These are phyloP conservation scores for Candida pini DNA, from an alignment of 805 yeast species.

Conservation along the genomic window DNA sequence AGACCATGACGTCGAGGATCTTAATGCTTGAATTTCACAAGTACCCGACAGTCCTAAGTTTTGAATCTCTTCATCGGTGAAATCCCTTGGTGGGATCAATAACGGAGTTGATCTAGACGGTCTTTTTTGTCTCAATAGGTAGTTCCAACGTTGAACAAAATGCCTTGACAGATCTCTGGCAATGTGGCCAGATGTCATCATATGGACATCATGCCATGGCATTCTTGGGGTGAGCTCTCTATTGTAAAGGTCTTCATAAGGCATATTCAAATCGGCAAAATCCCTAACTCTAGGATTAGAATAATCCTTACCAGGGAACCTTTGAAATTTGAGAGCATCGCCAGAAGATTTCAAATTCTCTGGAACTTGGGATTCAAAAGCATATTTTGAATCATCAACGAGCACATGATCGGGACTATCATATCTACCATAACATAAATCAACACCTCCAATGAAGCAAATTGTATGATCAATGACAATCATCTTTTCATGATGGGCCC, in stretches of 20 bases:
- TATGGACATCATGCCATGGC: constrained; percentile 99
- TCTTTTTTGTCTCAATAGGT: constrained; percentile 82
- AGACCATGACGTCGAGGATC: constrained; percentile 94
- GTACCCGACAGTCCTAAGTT: constrained; percentile 66
- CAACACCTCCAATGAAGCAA: constrained; percentile 93
- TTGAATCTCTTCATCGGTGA: constrained; percentile 64
- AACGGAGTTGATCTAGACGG: constrained; percentile 93
- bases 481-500: constrained; percentile 98
- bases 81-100: constrained; percentile 87
- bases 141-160: constrained; percentile 97
- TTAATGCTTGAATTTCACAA: constrained; percentile 83
- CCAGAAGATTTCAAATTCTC: constrained; percentile 11
- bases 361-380: constrained; percentile 22
- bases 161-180: constrained; percentile 92
- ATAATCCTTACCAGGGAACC: constrained; percentile 95
- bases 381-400: constrained; percentile 55
- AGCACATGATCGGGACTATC: constrained; percentile 96
- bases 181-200: constrained; percentile 89
- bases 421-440: constrained; percentile 90
- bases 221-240: constrained; percentile 77
- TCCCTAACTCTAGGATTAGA: constrained; percentile 93
- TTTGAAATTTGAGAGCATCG: constrained; percentile 40
- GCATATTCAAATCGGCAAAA: constrained; percentile 72
- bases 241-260: constrained; percentile 90
- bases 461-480: constrained; percentile 81